These are phyloP conservation scores for Rhinocladiella mackenziei DNA, from an alignment of 2,329 filamentous ascomycete species.

Conservation along the genomic window DNA sequence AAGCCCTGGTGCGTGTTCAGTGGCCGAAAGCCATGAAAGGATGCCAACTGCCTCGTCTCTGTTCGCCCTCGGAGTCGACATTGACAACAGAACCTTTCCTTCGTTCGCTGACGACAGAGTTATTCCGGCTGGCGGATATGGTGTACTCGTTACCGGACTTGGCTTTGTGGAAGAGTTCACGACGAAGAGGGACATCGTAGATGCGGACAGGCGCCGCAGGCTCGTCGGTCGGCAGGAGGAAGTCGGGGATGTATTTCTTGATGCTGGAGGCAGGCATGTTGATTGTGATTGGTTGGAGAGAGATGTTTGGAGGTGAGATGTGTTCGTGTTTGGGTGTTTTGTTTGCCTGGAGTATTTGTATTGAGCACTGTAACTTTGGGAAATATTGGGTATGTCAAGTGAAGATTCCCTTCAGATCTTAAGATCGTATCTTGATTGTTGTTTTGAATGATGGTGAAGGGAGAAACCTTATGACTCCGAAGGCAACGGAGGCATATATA, in stretches of 20 bases:
- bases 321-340: too few relatives aligned
- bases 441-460: too few relatives aligned
- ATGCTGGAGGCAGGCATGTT: constrained; percentile 16
- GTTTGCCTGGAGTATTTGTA: too few relatives aligned
- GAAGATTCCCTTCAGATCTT: too few relatives aligned
- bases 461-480: too few relatives aligned
- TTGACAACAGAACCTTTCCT: constrained; percentile 7
- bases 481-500: too few relatives aligned
- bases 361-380: too few relatives aligned
- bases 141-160: constrained; percentile 14
- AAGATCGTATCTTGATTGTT: too few relatives aligned
- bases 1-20: too few relatives aligned
- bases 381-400: too few relatives aligned
- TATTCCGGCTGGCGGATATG: constrained; percentile 9
- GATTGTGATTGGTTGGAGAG: background rate
- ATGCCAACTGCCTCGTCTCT: constrained; percentile 18
- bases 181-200: constrained; percentile 21
- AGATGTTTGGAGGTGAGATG: background rate
- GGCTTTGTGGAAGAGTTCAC: constrained; percentile 17
- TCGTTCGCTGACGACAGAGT: constrained; percentile 12
- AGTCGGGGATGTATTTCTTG: constrained; percentile 23
- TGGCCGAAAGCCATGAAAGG: constrained; percentile 18
- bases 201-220: constrained; percentile 15
- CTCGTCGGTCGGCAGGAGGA: constrained; percentile 21
- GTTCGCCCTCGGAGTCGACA: background rate